These are phyloP conservation scores for Solidago caesia DNA, from an alignment of 129 eudicot species.

Conservation along the genomic window DNA sequence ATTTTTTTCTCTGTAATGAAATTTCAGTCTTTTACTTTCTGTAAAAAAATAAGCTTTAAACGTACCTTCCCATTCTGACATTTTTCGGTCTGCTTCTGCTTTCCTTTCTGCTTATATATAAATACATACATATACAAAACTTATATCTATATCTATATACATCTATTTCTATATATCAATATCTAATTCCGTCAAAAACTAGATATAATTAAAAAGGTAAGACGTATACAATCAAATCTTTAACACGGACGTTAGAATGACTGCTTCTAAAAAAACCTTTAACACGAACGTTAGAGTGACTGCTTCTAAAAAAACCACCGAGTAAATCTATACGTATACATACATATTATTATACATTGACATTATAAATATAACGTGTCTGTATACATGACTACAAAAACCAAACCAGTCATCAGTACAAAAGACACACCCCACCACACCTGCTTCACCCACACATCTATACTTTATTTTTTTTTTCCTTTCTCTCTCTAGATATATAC, in stretches of 20 bases:
- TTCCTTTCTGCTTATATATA: not conserved
- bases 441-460: slow-evolving; percentile 19
- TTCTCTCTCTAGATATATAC: slow-evolving; percentile 28
- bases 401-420: slow-evolving; percentile 78
- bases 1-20: slow-evolving; percentile 4
- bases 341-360: too few relatives aligned
- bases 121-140: not conserved
- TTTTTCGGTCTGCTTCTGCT: slow-evolving; percentile 32
- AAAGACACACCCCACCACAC: slow-evolving; percentile 38
- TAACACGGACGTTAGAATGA: not conserved
- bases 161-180: not conserved
- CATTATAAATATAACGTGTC: not conserved
- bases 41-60: slow-evolving; percentile 12
- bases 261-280: too few relatives aligned
- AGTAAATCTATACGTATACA: too few relatives aligned
- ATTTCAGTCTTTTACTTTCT: slow-evolving; percentile 20
- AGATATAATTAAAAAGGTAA: too few relatives aligned
- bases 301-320: too few relatives aligned
- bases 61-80: slow-evolving; percentile 27
- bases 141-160: not conserved
- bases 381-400: slow-evolving; percentile 48
- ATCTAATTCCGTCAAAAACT: too few relatives aligned
- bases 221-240: too few relatives aligned
- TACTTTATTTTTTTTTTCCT: not conserved
- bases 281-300: not conserved